Conservation (phyloP, 2,329 filamentous ascomycete genomes). For the Calonectria crousiana region DNA sequence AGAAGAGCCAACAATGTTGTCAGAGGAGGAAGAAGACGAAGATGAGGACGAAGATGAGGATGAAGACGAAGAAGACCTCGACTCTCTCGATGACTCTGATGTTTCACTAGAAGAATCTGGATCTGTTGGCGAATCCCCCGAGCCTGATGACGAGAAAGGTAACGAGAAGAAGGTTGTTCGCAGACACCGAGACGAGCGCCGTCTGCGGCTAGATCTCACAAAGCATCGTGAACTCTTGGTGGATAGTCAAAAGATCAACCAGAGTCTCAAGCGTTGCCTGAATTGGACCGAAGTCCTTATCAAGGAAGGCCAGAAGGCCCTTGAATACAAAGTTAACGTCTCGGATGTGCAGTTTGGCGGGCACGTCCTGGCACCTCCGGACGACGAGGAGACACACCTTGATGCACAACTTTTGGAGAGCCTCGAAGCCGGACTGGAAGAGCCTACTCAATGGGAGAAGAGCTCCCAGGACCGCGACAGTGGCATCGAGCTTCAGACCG, state of each 20-base stretch:
- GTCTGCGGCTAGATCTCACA: constrained; percentile 85
- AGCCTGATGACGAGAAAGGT: constrained; percentile 49
- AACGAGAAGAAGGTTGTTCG: constrained; percentile 54
- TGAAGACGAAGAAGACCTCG: constrained; percentile 59
- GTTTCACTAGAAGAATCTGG: constrained; percentile 54
- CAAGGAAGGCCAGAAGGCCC: constrained; percentile 85
- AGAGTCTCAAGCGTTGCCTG: constrained; percentile 90
- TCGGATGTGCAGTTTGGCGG: constrained; percentile 87
- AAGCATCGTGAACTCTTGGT: constrained; percentile 91
- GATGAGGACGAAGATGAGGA: constrained; percentile 55
- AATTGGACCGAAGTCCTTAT: constrained; percentile 93
- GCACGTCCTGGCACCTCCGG: constrained; percentile 76
- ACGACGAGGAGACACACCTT: constrained; percentile 66
- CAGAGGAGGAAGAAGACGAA: constrained; percentile 51
- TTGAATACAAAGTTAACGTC: constrained; percentile 83
- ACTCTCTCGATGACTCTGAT: constrained; percentile 66
- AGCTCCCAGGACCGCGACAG: constrained; percentile 64
- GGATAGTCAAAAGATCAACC: constrained; percentile 95
- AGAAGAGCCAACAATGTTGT: constrained; percentile 52
- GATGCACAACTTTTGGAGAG: constrained; percentile 34
- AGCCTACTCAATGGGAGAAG: constrained; percentile 50
- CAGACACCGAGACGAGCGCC: constrained; percentile 82
- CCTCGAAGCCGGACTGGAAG: constrained; percentile 34
- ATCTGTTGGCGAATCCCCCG: constrained; percentile 51
- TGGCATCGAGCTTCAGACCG: constrained; percentile 61